Conservation (phyloP, 2,329 filamentous ascomycete species). For the Teratosphaeria destructans region DNA sequence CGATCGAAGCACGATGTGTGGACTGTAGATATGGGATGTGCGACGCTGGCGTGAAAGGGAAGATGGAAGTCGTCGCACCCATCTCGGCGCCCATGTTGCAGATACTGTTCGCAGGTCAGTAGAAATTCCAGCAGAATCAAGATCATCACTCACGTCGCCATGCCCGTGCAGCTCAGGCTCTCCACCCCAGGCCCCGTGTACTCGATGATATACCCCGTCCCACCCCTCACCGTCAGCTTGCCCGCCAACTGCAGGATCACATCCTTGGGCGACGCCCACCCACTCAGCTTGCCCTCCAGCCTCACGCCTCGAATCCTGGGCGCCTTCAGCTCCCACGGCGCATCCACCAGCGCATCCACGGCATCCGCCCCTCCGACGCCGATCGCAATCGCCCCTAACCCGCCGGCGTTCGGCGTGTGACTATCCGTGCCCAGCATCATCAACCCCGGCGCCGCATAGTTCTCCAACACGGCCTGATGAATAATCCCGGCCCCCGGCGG, state of each 20-base stretch:
- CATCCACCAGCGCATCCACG: conserved; percentile 90
- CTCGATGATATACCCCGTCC: conserved; percentile 90
- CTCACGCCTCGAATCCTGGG: conserved; percentile 81
- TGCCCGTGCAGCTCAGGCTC: conserved; percentile 80
- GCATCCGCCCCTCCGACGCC: conserved; percentile 95
- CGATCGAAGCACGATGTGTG: conserved; percentile 66
- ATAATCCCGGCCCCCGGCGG: conserved; percentile 89
- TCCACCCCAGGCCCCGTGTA: conserved; percentile 67
- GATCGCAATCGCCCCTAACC: conserved; percentile 85
- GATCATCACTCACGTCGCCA: conserved; percentile 52
- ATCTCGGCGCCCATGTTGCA: conserved; percentile 69
- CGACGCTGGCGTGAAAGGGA: conserved; percentile 74
- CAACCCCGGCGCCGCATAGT: conserved; percentile 90
- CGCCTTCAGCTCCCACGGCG: conserved; percentile 95
- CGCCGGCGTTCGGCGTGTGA: conserved; percentile 95
- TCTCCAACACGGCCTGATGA: conserved; percentile 95
- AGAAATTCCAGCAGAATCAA: background rate
- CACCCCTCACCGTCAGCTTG: conserved; percentile 75
- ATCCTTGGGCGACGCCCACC: conserved; percentile 93
- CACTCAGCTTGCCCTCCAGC: conserved; percentile 70
- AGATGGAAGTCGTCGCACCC: conserved; percentile 88
- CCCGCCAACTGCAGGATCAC: conserved; percentile 86
- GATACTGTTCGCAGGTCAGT: background rate
- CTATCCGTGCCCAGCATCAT: conserved; percentile 99
- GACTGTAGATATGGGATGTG: conserved; percentile 79